These are phyloP conservation scores for Venturia asperata DNA, from an alignment of 2,329 filamentous ascomycete genomes.

Conservation along the genomic window DNA sequence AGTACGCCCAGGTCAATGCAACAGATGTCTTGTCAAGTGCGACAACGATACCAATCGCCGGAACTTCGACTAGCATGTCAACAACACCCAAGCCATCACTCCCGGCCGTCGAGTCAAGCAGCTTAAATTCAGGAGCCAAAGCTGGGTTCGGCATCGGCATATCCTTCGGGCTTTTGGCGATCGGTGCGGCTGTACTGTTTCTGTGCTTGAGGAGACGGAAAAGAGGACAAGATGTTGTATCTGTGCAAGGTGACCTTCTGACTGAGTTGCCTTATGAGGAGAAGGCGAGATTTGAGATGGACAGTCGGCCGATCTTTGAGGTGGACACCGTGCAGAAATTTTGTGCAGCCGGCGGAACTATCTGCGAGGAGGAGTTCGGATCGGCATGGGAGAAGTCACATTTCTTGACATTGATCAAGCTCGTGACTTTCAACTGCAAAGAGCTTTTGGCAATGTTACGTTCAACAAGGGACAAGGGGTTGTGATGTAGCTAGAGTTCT, in stretches of 20 bases:
- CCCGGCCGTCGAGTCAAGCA: background rate
- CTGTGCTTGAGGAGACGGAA: background rate
- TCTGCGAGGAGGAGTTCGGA: background rate
- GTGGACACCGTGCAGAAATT: background rate
- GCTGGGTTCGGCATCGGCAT: background rate
- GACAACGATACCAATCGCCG: background rate
- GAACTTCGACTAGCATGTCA: background rate
- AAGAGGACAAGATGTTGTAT: background rate
- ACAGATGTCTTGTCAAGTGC: slow-evolving; percentile 28
- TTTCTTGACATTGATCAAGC: no score
- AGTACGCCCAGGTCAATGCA: slow-evolving; percentile 34
- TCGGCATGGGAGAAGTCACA: background rate
- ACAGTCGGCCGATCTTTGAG: background rate
- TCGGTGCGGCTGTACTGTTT: background rate
- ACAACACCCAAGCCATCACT: background rate
- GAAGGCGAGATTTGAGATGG: background rate
- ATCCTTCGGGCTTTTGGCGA: background rate
- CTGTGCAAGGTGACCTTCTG: background rate
- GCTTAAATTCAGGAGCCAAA: background rate
- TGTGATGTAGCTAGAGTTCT: no score
- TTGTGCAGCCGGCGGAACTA: background rate
- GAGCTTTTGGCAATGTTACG: no score
- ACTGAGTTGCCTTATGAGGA: background rate
- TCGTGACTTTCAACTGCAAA: no score
- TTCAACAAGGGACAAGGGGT: no score